Evolutionary conservation across 805 yeast species (phyloP).

Genomic region (Ogataea haglerorum): DNA sequence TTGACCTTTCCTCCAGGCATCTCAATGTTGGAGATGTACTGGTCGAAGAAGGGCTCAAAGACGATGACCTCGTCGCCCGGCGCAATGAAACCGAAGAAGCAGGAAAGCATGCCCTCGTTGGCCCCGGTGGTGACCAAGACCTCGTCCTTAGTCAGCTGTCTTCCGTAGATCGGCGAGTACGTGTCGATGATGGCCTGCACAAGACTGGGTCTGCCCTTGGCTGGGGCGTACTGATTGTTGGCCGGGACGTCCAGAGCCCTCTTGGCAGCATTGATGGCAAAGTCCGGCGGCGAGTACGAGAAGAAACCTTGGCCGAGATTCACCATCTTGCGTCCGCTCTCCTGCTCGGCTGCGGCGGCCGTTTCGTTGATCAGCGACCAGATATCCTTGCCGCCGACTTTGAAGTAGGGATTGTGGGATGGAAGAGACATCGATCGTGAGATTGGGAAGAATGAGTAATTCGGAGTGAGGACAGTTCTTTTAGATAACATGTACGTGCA

Average conservation of each 20-base stretch:
- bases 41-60: conserved; percentile 96
- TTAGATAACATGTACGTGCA: conserved; percentile 11
- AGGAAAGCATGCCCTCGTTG: conserved; percentile 87
- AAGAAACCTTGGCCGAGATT: conserved; percentile 97
- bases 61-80: conserved; percentile 95
- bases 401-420: conserved; percentile 63
- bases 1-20: conserved; percentile 90
- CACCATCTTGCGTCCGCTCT: conserved; percentile 70
- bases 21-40: conserved; percentile 90
- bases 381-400: conserved; percentile 76
- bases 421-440: conserved; percentile 32
- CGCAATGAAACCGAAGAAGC: conserved; percentile 78
- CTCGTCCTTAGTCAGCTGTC: conserved; percentile 53
- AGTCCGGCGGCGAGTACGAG: conserved; percentile 93
- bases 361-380: conserved; percentile 96
- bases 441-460: not conserved
- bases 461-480: not conserved
- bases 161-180: conserved; percentile 65
- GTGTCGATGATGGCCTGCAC: conserved; percentile 65
- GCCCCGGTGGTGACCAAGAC: conserved; percentile 93
- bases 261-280: conserved; percentile 80
- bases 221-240: conserved; percentile 89
- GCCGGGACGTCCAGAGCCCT: conserved; percentile 69
- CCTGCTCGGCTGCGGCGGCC: conserved; percentile 75
- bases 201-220: conserved; percentile 80